Conservation (phyloP, 129 eudicot genomes). For the Solidago caesia region DNA sequence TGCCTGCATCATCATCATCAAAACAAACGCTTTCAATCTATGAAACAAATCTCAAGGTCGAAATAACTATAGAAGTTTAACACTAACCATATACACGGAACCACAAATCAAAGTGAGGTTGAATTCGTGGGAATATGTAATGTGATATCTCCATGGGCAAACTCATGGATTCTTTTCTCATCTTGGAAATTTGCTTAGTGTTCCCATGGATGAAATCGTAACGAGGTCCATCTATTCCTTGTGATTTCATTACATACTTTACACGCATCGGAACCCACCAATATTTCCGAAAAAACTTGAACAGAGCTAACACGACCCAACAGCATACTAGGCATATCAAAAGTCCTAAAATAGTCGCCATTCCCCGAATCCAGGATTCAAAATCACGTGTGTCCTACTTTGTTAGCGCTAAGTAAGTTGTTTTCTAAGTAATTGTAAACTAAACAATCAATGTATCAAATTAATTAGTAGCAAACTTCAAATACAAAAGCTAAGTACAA, state of each 20-base stretch:
- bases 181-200: constrained; percentile 15
- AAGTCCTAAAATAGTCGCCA: neutral
- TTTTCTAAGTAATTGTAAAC: no score
- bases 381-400: no score
- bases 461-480: no score
- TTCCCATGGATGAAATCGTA: constrained; percentile 33
- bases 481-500: neutral
- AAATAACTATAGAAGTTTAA: neutral
- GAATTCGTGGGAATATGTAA: constrained; percentile 18
- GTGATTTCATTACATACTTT: constrained; percentile 22
- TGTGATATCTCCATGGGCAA: constrained; percentile 33
- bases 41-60: neutral
- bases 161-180: constrained; percentile 14
- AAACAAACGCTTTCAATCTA: neutral
- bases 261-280: constrained; percentile 28
- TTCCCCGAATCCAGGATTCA: neutral
- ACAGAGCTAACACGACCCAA: constrained; percentile 3
- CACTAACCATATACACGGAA: constrained; percentile 25
- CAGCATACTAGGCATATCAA: constrained; percentile 8
- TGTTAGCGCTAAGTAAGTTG: no score
- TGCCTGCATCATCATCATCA: constrained; percentile 27
- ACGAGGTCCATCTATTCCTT: constrained; percentile 33
- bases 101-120: constrained; percentile 32
- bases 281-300: constrained; percentile 26
- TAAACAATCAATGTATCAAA: no score